phyloP scores from a whole-genome alignment of 2,329 filamentous ascomycete species.

The Trematosphaeria pertusa region DNA sequence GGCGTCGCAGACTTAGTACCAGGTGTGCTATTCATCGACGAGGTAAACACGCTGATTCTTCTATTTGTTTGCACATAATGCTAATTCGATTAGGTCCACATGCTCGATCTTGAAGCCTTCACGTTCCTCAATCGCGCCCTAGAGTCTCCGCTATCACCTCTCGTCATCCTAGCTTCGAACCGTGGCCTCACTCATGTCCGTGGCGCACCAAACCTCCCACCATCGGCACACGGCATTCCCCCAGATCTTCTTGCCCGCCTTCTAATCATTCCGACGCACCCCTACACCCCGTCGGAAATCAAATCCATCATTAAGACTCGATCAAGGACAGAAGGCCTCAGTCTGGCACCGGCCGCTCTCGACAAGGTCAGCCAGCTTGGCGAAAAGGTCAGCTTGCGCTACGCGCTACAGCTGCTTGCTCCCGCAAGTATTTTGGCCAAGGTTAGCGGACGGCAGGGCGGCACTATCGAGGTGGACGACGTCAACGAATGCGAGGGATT shows the following conservation, averaged over 20 bases:
- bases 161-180: constrained; percentile 97
- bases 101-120: constrained; percentile 99
- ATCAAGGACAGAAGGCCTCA: constrained; percentile 79
- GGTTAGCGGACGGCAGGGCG: constrained; percentile 60
- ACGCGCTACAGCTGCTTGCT: constrained; percentile 89
- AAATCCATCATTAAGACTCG: constrained; percentile 89
- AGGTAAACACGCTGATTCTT: constrained; percentile 65
- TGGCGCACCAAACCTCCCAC: constrained; percentile 70
- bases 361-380: constrained; percentile 88
- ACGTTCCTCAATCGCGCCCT: constrained; percentile 98
- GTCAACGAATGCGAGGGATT: constrained; percentile 58
- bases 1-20: constrained; percentile 98
- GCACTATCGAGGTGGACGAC: constrained; percentile 61
- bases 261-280: constrained; percentile 93
- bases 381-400: constrained; percentile 86
- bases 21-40: constrained; percentile 97
- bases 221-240: constrained; percentile 89
- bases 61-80: constrained; percentile 22
- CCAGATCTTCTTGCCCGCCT: constrained; percentile 92
- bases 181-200: constrained; percentile 92
- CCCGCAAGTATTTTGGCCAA: constrained; percentile 90
- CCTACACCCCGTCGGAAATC: constrained; percentile 88
- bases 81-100: constrained; percentile 75
- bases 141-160: constrained; percentile 91
- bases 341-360: constrained; percentile 80